A percentile compares a stretch with the other conserved stretches of the same genome.
Conservation (phyloP, 1,284 basidiomycete genomes). For the Trichosporon coremiiforme region DNA sequence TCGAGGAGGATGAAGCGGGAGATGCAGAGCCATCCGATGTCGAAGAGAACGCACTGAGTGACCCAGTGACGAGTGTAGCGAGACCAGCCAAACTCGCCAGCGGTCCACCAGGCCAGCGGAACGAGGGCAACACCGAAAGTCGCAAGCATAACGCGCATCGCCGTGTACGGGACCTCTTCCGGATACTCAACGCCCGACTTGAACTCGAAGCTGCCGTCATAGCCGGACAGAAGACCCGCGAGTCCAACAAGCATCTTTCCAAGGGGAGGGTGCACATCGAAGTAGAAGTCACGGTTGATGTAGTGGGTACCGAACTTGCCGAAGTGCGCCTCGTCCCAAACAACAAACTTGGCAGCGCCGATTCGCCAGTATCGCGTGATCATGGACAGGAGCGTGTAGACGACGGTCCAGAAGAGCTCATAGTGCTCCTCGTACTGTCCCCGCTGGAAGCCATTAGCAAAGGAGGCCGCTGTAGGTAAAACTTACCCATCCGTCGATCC, state of each 20-base stretch:
- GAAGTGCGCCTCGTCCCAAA: slow-evolving; percentile 99
- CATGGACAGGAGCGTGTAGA: slow-evolving; percentile 91
- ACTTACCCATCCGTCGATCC: slow-evolving; percentile 50
- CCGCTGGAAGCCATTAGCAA: slow-evolving; percentile 57
- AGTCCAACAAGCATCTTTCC: slow-evolving; percentile 99
- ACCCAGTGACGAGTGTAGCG: slow-evolving; percentile 86
- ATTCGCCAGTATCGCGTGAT: slow-evolving; percentile 94
- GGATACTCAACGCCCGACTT: slow-evolving; percentile 89
- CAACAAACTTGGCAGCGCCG: slow-evolving; percentile 78
- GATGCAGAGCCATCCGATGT: slow-evolving; percentile 94
- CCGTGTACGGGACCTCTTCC: slow-evolving; percentile 80
- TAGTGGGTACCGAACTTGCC: slow-evolving; percentile 97
- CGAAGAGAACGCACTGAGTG: slow-evolving; percentile 88
- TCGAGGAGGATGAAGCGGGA: slow-evolving; percentile 97
- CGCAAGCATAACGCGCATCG: slow-evolving; percentile 93
- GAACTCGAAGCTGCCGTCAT: slow-evolving; percentile 90
- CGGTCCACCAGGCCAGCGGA: slow-evolving; percentile 93
- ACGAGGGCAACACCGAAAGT: slow-evolving; percentile 94
- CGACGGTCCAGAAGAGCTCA: slow-evolving; percentile 75
- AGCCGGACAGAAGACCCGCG: slow-evolving; percentile 85
- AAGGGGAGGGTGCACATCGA: slow-evolving; percentile 87
- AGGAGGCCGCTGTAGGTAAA: background rate
- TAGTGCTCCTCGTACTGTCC: slow-evolving; percentile 80
- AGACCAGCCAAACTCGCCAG: slow-evolving; percentile 92
- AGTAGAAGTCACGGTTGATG: slow-evolving; percentile 61